Evolutionary conservation across 768 basidiomycete genomes (phyloP).

Genomic region (Russula foetens): DNA sequence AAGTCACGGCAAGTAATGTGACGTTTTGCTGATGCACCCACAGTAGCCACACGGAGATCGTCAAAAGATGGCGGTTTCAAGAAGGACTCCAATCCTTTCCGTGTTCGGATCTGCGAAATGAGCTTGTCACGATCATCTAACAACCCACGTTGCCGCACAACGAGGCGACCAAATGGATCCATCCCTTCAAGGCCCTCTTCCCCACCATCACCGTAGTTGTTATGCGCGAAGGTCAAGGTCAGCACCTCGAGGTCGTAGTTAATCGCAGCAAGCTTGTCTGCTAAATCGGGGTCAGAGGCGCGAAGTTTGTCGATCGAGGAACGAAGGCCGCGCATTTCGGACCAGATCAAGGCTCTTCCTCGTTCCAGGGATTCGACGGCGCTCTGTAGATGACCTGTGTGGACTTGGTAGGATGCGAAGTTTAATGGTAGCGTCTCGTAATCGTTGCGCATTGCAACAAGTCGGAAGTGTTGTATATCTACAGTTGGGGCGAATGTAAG

Average conservation of each 20-base stretch:
- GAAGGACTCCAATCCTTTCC: not conserved
- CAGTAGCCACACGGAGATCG: not conserved
- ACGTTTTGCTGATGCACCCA: too few species aligned
- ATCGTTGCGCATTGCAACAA: not conserved
- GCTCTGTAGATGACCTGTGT: not conserved
- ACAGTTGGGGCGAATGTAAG: not conserved
- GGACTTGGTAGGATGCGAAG: not conserved
- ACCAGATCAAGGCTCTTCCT: not conserved
- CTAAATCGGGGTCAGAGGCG: not conserved
- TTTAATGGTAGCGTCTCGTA: not conserved
- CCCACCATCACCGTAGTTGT: too few species aligned
- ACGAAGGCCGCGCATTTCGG: not conserved
- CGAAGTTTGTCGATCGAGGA: not conserved
- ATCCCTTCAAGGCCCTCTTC: constrained; percentile 15
- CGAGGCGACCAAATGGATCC: constrained; percentile 25
- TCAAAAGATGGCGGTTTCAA: not conserved
- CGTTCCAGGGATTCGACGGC: not conserved
- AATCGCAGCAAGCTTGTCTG: not conserved
- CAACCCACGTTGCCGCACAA: not conserved
- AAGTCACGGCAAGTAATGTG: too few species aligned
- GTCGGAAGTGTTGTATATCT: not conserved
- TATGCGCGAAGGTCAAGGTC: not conserved
- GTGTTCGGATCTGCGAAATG: not conserved
- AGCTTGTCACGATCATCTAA: not conserved
- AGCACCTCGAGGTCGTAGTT: not conserved